Evolutionary conservation across 768 basidiomycete species (phyloP).

Genomic region (Heimioporus sp.): DNA sequence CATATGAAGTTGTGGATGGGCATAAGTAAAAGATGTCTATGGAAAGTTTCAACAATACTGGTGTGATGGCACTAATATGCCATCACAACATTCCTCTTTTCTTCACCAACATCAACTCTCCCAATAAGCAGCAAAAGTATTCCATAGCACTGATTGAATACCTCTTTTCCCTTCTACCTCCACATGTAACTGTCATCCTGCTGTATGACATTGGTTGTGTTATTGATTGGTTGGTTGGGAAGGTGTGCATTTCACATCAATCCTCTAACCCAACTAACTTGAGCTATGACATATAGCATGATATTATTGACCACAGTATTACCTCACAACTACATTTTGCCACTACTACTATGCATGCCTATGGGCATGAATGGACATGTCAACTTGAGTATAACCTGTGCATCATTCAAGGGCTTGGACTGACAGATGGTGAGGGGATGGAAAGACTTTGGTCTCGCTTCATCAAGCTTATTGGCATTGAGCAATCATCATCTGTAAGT

Average conservation of each 20-base stretch:
- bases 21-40: constrained; percentile 25
- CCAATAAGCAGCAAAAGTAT: constrained; percentile 25
- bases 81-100: constrained; percentile 36
- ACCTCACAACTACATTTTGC: neutral
- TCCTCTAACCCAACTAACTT: too few species aligned
- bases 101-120: neutral
- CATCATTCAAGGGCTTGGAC: constrained; percentile 14
- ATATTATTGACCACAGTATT: neutral
- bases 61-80: constrained; percentile 38
- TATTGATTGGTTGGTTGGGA: too few species aligned
- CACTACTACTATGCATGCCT: constrained; percentile 38
- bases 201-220: too few species aligned
- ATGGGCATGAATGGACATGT: constrained; percentile 32
- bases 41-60: constrained; percentile 30
- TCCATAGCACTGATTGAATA: too few species aligned
- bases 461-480: constrained; percentile 8
- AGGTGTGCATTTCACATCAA: too few species aligned
- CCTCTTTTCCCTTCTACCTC: too few species aligned
- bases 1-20: constrained; percentile 17
- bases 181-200: too few species aligned
- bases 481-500: too few species aligned
- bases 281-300: neutral
- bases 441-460: constrained; percentile 33
- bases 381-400: neutral
- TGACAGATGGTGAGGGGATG: constrained; percentile 13